A percentile compares a stretch with the other conserved stretches of the same genome.
phyloP scores from a whole-genome alignment of 305 asterid species.

The Euphrasia arctica region DNA sequence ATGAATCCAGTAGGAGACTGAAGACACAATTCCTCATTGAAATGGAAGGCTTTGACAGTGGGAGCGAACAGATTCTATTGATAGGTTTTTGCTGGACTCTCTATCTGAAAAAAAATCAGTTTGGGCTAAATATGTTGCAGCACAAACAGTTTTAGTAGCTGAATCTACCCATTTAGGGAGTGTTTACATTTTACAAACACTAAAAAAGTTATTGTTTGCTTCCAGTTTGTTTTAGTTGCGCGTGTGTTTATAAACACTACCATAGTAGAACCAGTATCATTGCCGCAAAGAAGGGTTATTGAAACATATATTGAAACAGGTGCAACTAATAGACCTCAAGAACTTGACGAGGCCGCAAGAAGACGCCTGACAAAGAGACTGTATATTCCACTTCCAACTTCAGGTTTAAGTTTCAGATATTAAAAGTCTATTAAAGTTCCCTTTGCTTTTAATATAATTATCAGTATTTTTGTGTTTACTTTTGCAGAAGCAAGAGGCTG shows the following conservation, averaged over 20 bases:
- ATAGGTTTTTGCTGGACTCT: slow-evolving; percentile 59
- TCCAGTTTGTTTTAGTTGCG: not conserved
- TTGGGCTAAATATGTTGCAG: slow-evolving; percentile 18
- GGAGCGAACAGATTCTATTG: slow-evolving; percentile 79
- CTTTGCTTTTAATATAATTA: slow-evolving; percentile 5
- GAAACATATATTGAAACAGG: slow-evolving; percentile 43
- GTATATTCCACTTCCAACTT: slow-evolving; percentile 91
- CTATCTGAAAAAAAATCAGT: slow-evolving; percentile 8
- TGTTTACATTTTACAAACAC: not conserved
- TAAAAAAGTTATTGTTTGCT: not conserved
- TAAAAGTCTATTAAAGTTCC: slow-evolving; percentile 8
- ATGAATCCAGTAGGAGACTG: slow-evolving; percentile 95
- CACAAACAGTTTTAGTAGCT: no score
- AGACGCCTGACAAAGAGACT: slow-evolving; percentile 95
- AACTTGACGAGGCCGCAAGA: slow-evolving; percentile 98
- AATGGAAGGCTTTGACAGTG: slow-evolving; percentile 99
- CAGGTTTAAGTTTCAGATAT: slow-evolving; percentile 52
- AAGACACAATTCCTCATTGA: slow-evolving; percentile 97
- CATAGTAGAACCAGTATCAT: not conserved
- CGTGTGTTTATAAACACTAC: not conserved
- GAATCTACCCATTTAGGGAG: no score
- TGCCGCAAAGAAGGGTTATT: not conserved
- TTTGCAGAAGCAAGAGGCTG: slow-evolving; percentile 90
- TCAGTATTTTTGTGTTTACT: slow-evolving; percentile 24
- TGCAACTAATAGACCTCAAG: slow-evolving; percentile 99